Evolutionary conservation across 2,329 filamentous ascomycete genomes (phyloP), one percentile per base, ranked within the genome.

Genomic region (Stachybotrys elegans): DNA sequence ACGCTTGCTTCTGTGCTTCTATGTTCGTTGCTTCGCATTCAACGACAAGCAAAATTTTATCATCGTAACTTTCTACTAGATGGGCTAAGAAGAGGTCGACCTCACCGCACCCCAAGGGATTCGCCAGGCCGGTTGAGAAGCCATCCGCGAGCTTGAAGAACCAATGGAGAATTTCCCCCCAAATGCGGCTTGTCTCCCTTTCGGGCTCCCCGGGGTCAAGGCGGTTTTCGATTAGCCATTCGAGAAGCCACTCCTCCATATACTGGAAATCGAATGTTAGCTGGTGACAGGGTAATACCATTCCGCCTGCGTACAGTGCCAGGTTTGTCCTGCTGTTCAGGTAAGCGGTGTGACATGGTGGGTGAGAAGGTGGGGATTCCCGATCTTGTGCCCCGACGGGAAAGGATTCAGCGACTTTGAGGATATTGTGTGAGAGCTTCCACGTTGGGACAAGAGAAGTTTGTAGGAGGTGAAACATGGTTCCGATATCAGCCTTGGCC

Each of bases 141-240:
- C 39, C 39, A 27, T 42, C 25, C 9, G 12, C 14, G 11, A 14
- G 12, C 22, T 29, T 29, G 22, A 29, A 42, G 16, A 8, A 42
- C 19, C 31, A n/a, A 4, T 17, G 14, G n/a, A 42, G 25, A 19
- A 42, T 42, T 17, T 4, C 21, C 16, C 20, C 21, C 39, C 39
- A 42, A 4, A 31, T 21, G 9, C 39, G 22, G 23, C 21, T 20
- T 5, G 22, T 42, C 12, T 42, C 22, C 14, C 39, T 23, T 42
- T 42, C 39, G 4, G 23, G 39, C 21, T 42, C 5, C n/a, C 23
- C 39, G 8, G 5, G 12, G n/a, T 5, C 16, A 16, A 41, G 38
- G 12, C 22, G 23, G 17, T 41, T 41, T 23, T 44, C 36, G 29
- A 44, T 43, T 41, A 48, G 32, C 43, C 42, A 46, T 14, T 41